These are phyloP conservation scores for Acmispon strigosus DNA, from an alignment of 306 rosid species.

Conservation along the genomic window DNA sequence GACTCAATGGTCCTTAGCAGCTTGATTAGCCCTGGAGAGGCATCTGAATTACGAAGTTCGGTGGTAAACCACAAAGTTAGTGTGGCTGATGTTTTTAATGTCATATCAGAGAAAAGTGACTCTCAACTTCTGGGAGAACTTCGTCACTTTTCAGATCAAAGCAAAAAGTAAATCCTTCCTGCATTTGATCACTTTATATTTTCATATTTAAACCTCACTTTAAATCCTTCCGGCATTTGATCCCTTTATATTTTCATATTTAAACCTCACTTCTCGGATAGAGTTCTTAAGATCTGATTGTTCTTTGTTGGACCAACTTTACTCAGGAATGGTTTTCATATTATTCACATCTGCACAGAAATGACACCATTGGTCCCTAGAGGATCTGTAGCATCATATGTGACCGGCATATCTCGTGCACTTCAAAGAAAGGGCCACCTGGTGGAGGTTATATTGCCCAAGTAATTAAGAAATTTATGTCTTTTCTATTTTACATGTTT, in stretches of 20 bases:
- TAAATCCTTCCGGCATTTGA: conserved; percentile 28
- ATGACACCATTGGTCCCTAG: conserved; percentile 70
- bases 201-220: conserved; percentile 5
- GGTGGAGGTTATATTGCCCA: conserved; percentile 91
- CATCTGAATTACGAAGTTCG: conserved; percentile 59
- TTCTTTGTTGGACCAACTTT: conserved; percentile 26
- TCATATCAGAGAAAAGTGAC: conserved; percentile 34
- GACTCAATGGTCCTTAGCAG: conserved; percentile 73
- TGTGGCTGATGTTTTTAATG: conserved; percentile 42
- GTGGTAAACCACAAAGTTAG: conserved; percentile 50
- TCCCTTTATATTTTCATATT: not conserved
- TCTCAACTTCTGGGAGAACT: conserved; percentile 62
- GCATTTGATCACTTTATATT: not conserved
- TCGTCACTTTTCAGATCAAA: conserved; percentile 43
- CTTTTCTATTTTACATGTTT: conserved; percentile 13
- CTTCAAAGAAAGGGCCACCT: conserved; percentile 83
- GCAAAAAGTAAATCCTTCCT: conserved; percentile 43
- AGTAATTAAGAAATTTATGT: conserved; percentile 39
- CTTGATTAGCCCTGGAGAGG: conserved; percentile 47
- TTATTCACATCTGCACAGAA: conserved; percentile 88
- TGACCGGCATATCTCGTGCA: conserved; percentile 79
- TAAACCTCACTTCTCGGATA: not conserved
- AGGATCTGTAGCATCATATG: conserved; percentile 75
- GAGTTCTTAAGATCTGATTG: conserved; percentile 20
- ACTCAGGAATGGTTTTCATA: conserved; percentile 65